Base-by-base conservation (phyloP, 768 basidiomycete genomes). In the Tylopilus felleus region DNA sequence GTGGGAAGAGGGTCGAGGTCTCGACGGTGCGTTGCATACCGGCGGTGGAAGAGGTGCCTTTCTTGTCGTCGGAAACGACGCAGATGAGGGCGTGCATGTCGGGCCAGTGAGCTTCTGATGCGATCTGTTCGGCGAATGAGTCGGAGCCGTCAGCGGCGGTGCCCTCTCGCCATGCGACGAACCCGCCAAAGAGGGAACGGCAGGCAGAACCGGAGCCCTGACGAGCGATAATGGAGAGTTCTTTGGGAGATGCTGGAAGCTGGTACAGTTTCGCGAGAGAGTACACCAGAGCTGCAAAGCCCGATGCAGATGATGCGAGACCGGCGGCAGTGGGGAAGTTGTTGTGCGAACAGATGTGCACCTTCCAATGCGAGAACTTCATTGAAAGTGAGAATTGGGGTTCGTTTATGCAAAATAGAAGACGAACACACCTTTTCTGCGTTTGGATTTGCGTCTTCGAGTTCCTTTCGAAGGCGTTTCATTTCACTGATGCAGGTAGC, bases 241-340 rank as follows among this genome's bases (percentile, higher is more conserved):
- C 73, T 42, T 93, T 93, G 0, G 90, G 81, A 4, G 86, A 76
- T 23, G 84, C 76, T 9, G 90, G 86, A 47, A 99, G 88, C 9
- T 75, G 61, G 76, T 97, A 98, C 59, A 98, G 85, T 10, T 84
- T 77, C 1, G 94, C 86, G 47, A 99, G 81, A 48, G 95, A 97
- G 13, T 88, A 80, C 25, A 93, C 89, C 38, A 99, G 87, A 0
- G 97, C 97, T 5, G 97, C 96, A 63, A 98, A 95, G 16, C 97
- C 97, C 0, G 94, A 92, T 1, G 97, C 97, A 31, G 95, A 98
- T 1, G 95, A 98, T 1, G 97, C 97, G 42, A 99, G 85, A 5
- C 97, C 97, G 0, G 97, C 97, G 14, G 97, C 97, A 14, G 97
- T 99, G 28, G 97, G 97, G 79, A 99, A 98, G 77, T 98, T 98